Evolutionary conservation across 139 green algal genomes (phyloP), one percentile per base, ranked within the genome.

Genomic region (Auxenochlorella protothecoides): DNA sequence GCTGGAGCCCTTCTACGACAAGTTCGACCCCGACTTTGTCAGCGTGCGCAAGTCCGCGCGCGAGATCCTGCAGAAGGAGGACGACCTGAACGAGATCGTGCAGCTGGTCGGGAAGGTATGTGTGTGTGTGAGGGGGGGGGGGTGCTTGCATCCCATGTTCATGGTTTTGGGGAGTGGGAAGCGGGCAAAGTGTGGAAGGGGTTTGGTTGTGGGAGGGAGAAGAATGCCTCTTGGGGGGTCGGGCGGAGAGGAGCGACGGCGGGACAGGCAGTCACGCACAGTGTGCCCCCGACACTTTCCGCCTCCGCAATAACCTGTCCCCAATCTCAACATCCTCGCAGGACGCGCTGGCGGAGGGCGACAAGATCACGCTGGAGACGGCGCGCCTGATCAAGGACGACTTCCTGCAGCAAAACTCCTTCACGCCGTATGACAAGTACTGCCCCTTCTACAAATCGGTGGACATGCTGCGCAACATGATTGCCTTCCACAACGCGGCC

Each of bases 1-100:
- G 5, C 80, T 99, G 73, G 92, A 98, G 90, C 85, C 88, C 51
- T 99, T 97, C 76, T 99, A 99, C 72, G 93, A 98, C 75, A 85
- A 83, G 64, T 92, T 94, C 69, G 92, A 97, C 82, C 73, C 88
- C 11, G 73, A 73, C 59, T 85, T 85, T 53, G n/a, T 83, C 15
- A 76, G 71, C 70, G 69, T 82, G n/a, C 74, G 80, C 69, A 85
- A 81, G 78, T 70, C 76, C n/a, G 83, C 78, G 55, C 75, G 83
- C 5, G 87, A 97, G 74, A 87, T 99, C 68, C 86, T 99, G 73
- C 94, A 98, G 79, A 96, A 97, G 82, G 95, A 99, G 85, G 95
- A 99, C 80, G 93, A 98, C 78, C 88, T 99, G 52, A 99, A 97
- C 76, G 95, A 99, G 80, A 98, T 99, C 72, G 95, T 99, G 81